Percentiles rank a stretch among this genome's conserved stretches.
These are phyloP conservation scores for Uronychia setigera DNA, from an alignment of 73 alveolate genomes.

Conservation along the genomic window DNA sequence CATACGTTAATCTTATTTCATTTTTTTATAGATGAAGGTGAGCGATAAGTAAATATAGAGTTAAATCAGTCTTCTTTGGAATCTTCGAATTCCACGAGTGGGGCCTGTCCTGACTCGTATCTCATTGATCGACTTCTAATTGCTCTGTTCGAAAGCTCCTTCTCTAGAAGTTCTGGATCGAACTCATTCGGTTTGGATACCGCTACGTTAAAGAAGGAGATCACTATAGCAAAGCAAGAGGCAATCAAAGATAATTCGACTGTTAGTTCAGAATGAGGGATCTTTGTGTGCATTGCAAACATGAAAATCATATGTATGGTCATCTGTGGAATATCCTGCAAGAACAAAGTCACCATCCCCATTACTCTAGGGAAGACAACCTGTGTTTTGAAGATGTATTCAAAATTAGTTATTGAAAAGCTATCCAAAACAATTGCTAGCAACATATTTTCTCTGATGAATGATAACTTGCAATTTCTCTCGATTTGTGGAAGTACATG, in stretches of 20 bases:
- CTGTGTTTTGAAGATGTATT: neutral
- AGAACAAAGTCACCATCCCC: neutral
- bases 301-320: constrained; percentile 7
- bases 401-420: neutral
- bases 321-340: neutral
- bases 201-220: constrained; percentile 14
- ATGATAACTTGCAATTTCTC: constrained; percentile 5
- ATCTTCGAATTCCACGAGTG: no score
- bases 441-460: constrained; percentile 8
- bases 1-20: no score
- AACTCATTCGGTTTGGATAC: constrained; percentile 14
- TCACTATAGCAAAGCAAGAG: neutral
- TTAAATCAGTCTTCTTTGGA: no score
- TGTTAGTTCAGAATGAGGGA: constrained; percentile 14
- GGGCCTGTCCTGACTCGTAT: no score
- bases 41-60: no score
- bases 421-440: constrained; percentile 6
- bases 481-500: constrained; percentile 8
- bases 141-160: no score
- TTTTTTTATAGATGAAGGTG: no score
- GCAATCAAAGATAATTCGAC: neutral
- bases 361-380: neutral
- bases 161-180: no score
- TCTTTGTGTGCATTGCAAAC: constrained; percentile 6
- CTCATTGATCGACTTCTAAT: no score